These are phyloP conservation scores for Zoysia pacifica DNA, from an alignment of 176 grass and related monocot genomes.

Conservation along the genomic window DNA sequence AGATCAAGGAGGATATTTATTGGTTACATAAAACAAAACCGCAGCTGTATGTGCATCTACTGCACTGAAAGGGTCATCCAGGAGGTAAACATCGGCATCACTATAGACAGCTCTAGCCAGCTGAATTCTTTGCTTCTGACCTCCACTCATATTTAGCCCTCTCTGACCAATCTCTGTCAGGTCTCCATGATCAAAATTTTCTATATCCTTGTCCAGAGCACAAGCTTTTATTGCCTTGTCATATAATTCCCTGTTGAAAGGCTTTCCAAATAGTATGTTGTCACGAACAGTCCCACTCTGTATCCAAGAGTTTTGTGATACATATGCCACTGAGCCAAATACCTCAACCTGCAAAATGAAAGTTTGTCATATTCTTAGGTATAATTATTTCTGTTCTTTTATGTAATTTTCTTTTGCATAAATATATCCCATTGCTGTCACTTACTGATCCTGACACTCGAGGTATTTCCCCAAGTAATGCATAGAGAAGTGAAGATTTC, in stretches of 20 bases:
- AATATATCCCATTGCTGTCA: slow-evolving; percentile 9
- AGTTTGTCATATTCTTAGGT: slow-evolving; percentile 3
- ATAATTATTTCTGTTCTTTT: not conserved
- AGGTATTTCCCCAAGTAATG: slow-evolving; percentile 89
- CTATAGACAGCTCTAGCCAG: slow-evolving; percentile 91
- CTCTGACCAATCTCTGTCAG: slow-evolving; percentile 91
- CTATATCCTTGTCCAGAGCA: slow-evolving; percentile 87
- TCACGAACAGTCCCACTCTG: slow-evolving; percentile 85
- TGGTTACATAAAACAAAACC: slow-evolving; percentile 87
- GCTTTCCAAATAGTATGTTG: slow-evolving; percentile 90
- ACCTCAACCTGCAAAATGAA: slow-evolving; percentile 65
- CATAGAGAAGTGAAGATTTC: slow-evolving; percentile 78
- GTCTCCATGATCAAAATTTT: slow-evolving; percentile 81
- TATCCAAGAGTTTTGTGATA: slow-evolving; percentile 92
- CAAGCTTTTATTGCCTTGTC: slow-evolving; percentile 65
- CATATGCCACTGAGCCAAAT: slow-evolving; percentile 76
- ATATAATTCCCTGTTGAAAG: slow-evolving; percentile 61
- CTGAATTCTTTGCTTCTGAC: slow-evolving; percentile 97
- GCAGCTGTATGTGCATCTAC: slow-evolving; percentile 87
- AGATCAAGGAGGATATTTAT: not conserved
- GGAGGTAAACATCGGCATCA: slow-evolving; percentile 76
- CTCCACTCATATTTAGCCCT: slow-evolving; percentile 97
- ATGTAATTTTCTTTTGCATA: slow-evolving; percentile 4
- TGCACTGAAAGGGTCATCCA: slow-evolving; percentile 92
- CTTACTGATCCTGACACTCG: slow-evolving; percentile 77